Base-by-base conservation (phyloP, 1,139 yeast genomes). In the Saccharomycopsis crataegensis region DNA sequence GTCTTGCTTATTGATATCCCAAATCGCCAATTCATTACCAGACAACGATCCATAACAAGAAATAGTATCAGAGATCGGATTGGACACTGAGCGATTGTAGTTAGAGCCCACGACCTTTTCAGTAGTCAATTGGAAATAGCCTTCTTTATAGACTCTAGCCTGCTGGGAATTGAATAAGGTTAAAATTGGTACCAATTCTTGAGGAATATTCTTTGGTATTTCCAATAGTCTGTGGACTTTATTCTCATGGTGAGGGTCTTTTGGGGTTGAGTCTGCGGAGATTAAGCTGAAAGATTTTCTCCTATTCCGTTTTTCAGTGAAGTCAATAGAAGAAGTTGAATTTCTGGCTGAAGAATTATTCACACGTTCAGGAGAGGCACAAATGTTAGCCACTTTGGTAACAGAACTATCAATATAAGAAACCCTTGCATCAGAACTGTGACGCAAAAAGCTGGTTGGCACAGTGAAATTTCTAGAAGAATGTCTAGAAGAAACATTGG, bases 11-110 rank as follows among this genome's bases (percentile, higher is more conserved):
- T 80, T 80, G 2, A 89, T 87, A 64, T 85, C 87, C 90, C 91
- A 86, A 64, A 83, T 81, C 3, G 93, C 86, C 58, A 86, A 70
- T 61, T 85, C 89, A 62, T 83, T 83, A 31, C 95, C 95, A n/a
- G 84, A 82, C 54, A 86, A 73, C 43, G 82, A 82, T 32, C 90
- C 94, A 65, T 80, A 86, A 37, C 53, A 53, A 12, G 37, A 38
- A n/a, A 43, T 14, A 12, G 44, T 34, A 7, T 37, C 40, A 3
- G 43, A 22, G 32, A 37, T 31, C 6, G 44, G 22, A n/a, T 45
- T 41, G n/a, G 49, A 41, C 12, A 31, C 36, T 9, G 9, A 9
- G 8, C 36, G 31, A 16, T 5, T 8, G 14, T 37, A n/a, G 41
- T 3, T 14, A 14, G 41, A 32, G 12, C n/a, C n/a, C 22, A 37